phyloP scores from a whole-genome alignment of 176 grass and related monocot species.

The Aegilops tauschii region DNA sequence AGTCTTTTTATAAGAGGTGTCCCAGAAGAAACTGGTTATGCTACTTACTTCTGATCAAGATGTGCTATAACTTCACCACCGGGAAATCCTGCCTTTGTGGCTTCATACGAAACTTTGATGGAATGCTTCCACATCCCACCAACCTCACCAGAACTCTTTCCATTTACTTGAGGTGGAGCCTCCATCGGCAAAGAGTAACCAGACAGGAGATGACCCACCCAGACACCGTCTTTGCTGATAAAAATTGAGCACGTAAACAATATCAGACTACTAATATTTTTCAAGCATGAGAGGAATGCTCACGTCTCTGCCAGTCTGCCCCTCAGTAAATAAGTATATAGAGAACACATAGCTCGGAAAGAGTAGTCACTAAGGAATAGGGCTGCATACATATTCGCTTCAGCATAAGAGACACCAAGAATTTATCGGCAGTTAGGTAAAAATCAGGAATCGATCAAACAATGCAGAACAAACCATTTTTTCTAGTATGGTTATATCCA shows the following conservation, averaged over 20 bases:
- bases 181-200: slow-evolving; percentile 91
- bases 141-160: slow-evolving; percentile 46
- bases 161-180: slow-evolving; percentile 41
- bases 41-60: slow-evolving; percentile 95
- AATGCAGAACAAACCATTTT: background rate
- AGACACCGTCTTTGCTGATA: slow-evolving; percentile 84
- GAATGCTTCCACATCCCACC: slow-evolving; percentile 86
- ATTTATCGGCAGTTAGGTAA: background rate
- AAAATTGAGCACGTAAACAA: background rate
- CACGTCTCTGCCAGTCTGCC: background rate
- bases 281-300: background rate
- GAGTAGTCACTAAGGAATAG: background rate
- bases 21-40: background rate
- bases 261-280: slow-evolving; percentile 1
- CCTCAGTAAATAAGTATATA: background rate
- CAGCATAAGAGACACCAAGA: background rate
- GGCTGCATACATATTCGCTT: background rate
- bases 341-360: background rate
- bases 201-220: slow-evolving; percentile 89
- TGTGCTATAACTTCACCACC: slow-evolving; percentile 87
- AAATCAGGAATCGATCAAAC: background rate
- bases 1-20: background rate
- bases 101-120: slow-evolving; percentile 88
- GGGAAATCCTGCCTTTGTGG: slow-evolving; percentile 79
- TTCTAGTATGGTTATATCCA: background rate